Base-by-base conservation (phyloP, 768 basidiomycete species). In the Polyporus arcularius region DNA sequence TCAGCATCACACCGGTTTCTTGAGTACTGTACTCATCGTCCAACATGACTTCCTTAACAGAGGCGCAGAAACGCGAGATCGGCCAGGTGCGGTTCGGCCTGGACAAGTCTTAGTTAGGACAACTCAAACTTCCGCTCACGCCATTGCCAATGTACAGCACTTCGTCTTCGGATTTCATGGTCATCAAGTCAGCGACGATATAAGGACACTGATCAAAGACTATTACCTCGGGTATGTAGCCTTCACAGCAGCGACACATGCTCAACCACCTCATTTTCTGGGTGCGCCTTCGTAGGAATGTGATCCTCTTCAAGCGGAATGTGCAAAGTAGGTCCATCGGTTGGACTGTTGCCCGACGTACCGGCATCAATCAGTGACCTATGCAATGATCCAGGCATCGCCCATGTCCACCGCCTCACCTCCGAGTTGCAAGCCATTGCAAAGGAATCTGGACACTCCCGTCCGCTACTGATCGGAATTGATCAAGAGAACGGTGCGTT, bases 101-200 rank as follows among this genome's bases (percentile, higher is more conserved):
- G 7, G 21, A 6, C 46, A 6, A 9, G 32, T n/a, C n/a, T n/a
- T n/a, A n/a, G n/a, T 18, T 40, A 43, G 18, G 1, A 14, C 53
- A 35, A 16, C 11, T 18, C 28, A 47, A 31, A 21, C 43, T 26
- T 26, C 21, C 21, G 15, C 11, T 32, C 21, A 16, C 35, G 11
- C 4, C 8, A 16, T 40, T 26, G 2, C 47, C 49, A 12, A 10
- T 38, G 30, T 30, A 26, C 46, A 89, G 86, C 88, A 89, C 68
- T 88, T 90, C 65, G 84, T 90, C 14, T 76, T 87, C 62, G 88
- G 89, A 16, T 89, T 89, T 69, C 84, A 86, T 67, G 87, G 87
- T 3, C 72, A 80, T 40, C 74, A 81, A 53, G 72, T 81, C 38
- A 82, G 74, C 61, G 74, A 80, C 31, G 77, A 88, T 58, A 80